Evolutionary conservation across 352 stramenopile species (phyloP).

Genomic region (Globisporangium echinulatum): DNA sequence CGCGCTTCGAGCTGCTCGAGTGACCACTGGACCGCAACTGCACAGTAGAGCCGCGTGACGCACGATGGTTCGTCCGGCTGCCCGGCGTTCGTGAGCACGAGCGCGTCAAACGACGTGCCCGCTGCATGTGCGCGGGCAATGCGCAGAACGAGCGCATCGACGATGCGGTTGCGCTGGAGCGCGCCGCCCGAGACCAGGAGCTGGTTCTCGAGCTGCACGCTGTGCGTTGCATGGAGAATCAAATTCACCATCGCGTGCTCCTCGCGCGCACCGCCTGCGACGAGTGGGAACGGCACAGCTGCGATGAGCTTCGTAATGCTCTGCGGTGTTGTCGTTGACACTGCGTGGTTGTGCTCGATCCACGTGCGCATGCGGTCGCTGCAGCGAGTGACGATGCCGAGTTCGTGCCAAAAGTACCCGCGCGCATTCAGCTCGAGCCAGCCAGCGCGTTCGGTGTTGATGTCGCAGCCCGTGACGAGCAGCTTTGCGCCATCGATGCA

Average conservation of each 20-base stretch:
- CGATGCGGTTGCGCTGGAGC: constrained; percentile 72
- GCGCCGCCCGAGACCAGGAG: constrained; percentile 71
- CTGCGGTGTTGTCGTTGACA: constrained; percentile 22
- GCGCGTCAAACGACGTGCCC: constrained; percentile 38
- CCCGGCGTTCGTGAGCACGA: constrained; percentile 67
- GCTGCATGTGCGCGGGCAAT: constrained; percentile 32
- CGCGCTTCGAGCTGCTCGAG: constrained; percentile 59
- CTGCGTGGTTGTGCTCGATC: constrained; percentile 51
- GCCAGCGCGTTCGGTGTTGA: constrained; percentile 63
- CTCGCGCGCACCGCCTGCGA: constrained; percentile 66
- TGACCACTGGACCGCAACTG: constrained; percentile 73
- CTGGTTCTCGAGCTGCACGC: constrained; percentile 74
- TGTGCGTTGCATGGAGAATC: constrained; percentile 58
- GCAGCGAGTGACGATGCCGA: constrained; percentile 46
- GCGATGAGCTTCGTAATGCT: constrained; percentile 51
- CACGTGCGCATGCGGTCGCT: constrained; percentile 47
- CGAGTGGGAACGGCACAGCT: constrained; percentile 55
- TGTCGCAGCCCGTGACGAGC: constrained; percentile 76
- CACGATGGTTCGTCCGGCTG: constrained; percentile 76
- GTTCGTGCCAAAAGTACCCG: constrained; percentile 77
- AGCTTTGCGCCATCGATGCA: constrained; percentile 51
- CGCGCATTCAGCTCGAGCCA: constrained; percentile 55
- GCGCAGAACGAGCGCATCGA: constrained; percentile 47
- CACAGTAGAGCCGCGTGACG: constrained; percentile 69
- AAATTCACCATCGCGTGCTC: constrained; percentile 82